phyloP scores from a whole-genome alignment of 2,329 filamentous ascomycete species.

The Lachnellula suecica region DNA sequence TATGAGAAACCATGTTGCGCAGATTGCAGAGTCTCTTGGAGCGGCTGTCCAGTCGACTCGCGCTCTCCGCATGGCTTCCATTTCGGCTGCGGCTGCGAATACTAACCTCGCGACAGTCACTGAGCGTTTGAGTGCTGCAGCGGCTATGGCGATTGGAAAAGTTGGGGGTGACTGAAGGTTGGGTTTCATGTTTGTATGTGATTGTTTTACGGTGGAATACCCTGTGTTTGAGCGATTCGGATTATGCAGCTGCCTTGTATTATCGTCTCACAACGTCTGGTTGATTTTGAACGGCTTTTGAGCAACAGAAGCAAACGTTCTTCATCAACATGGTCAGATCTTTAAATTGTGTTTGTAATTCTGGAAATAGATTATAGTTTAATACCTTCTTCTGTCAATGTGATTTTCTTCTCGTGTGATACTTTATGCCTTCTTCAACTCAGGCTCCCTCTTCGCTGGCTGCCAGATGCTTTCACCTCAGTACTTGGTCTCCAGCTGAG shows the following conservation, averaged over 20 bases:
- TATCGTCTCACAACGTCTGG: not conserved
- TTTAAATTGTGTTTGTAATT: too few relatives aligned
- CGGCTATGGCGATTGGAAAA: not conserved
- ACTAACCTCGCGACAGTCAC: not conserved
- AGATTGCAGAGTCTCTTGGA: conserved; percentile 3
- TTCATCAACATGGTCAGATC: too few relatives aligned
- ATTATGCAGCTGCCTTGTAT: not conserved
- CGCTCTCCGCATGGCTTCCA: not conserved
- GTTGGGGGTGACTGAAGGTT: not conserved
- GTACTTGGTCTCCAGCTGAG: too few relatives aligned
- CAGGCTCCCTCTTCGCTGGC: too few relatives aligned
- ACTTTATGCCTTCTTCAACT: too few relatives aligned
- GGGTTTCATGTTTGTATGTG: not conserved
- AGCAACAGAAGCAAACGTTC: too few relatives aligned
- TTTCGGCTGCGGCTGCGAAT: not conserved
- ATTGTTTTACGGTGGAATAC: not conserved
- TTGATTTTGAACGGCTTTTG: too few relatives aligned
- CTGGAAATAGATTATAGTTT: too few relatives aligned
- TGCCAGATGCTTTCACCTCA: too few relatives aligned
- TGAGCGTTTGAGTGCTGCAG: not conserved
- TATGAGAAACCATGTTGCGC: not conserved
- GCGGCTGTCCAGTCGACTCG: not conserved
- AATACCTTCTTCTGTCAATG: too few relatives aligned
- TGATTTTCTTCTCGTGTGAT: too few relatives aligned
- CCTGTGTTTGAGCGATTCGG: not conserved